phyloP scores from a whole-genome alignment of 805 yeast species.

The Scheffersomyces ergatensis region DNA sequence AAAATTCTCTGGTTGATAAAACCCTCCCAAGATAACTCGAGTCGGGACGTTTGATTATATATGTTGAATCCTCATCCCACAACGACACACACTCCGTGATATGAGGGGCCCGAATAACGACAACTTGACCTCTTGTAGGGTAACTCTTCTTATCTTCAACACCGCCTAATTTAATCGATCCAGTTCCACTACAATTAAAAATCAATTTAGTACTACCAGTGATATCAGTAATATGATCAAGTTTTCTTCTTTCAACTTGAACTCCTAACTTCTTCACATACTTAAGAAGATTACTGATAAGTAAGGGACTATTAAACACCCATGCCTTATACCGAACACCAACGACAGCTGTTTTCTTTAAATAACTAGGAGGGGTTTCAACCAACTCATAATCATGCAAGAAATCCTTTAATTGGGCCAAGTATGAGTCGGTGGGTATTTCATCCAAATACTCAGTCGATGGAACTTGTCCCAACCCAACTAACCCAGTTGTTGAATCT shows the following conservation, averaged over 20 bases:
- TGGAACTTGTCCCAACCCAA: conserved; percentile 57
- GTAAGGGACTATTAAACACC: conserved; percentile 72
- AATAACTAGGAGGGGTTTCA: conserved; percentile 37
- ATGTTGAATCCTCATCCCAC: conserved; percentile 64
- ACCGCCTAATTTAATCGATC: conserved; percentile 63
- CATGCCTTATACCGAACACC: conserved; percentile 61
- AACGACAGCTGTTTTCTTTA: conserved; percentile 45
- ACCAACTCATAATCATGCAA: conserved; percentile 45
- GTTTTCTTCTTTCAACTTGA: conserved; percentile 40
- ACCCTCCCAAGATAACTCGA: conserved; percentile 78
- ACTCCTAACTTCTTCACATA: conserved; percentile 51
- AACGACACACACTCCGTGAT: conserved; percentile 54
- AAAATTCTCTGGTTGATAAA: conserved; percentile 61
- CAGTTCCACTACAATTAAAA: conserved; percentile 77
- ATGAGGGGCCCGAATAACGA: conserved; percentile 69
- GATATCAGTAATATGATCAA: conserved; percentile 59
- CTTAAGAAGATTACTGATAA: conserved; percentile 45
- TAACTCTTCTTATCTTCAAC: conserved; percentile 59
- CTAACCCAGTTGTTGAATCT: no score
- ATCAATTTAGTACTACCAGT: conserved; percentile 43
- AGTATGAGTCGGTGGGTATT: conserved; percentile 44
- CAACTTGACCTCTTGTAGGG: conserved; percentile 81
- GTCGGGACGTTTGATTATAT: conserved; percentile 69
- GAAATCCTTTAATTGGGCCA: conserved; percentile 46
- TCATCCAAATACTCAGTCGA: conserved; percentile 61